Conservation (phyloP, 2,329 filamentous ascomycete species). For the Stagonosporopsis vannaccii region DNA sequence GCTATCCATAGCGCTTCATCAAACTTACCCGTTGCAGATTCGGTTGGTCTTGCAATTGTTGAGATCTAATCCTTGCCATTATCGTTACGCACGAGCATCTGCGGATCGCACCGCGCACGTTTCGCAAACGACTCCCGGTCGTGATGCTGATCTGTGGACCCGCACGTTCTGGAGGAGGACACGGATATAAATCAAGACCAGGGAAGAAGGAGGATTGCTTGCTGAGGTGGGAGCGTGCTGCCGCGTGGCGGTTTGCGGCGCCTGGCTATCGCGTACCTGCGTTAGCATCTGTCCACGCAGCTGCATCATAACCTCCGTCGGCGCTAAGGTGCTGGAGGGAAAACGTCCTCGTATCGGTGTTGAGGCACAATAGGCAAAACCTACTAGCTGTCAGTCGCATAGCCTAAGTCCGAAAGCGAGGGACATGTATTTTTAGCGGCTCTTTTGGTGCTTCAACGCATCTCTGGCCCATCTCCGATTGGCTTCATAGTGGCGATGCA, state of each 20-base stretch:
- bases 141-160: neutral
- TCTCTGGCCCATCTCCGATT: neutral
- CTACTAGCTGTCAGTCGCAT: neutral
- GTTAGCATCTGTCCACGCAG: neutral
- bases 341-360: neutral
- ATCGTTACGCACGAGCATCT: neutral
- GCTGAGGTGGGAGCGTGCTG: neutral
- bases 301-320: neutral
- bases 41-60: constrained; percentile 2
- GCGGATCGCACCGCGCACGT: constrained; percentile 4
- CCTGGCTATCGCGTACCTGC: constrained; percentile 6
- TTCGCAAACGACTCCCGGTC: neutral
- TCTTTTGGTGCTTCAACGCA: neutral
- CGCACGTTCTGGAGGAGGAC: neutral
- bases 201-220: neutral
- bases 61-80: neutral
- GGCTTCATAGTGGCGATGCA: neutral
- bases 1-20: constrained; percentile 9
- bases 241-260: neutral
- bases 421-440: neutral
- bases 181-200: neutral
- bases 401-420: neutral
- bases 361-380: neutral
- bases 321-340: neutral
- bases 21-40: constrained; percentile 1